Evolutionary conservation across 768 basidiomycete genomes (phyloP).

Genomic region (Lactarius hatsudake): DNA sequence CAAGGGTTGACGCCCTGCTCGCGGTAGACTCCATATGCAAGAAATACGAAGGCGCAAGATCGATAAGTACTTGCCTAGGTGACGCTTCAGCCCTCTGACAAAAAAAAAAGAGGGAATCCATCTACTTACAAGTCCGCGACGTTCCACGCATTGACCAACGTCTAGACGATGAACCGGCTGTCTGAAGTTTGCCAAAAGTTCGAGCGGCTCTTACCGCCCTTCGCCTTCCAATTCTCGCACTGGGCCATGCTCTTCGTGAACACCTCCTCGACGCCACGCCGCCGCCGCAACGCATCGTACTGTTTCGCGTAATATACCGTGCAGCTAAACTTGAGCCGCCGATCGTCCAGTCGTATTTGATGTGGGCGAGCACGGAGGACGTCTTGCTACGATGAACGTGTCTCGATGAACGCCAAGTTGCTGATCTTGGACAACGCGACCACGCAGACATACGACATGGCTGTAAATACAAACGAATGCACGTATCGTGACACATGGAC

Average conservation of each 20-base stretch:
- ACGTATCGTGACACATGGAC: too few species aligned
- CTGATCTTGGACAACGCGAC: conserved; percentile 30
- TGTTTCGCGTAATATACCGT: conserved; percentile 82
- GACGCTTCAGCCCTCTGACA: not conserved
- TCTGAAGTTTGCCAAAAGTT: conserved; percentile 83
- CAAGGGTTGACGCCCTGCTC: conserved; percentile 62
- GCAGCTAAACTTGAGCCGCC: conserved; percentile 75
- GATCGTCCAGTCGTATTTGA: conserved; percentile 79
- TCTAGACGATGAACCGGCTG: conserved; percentile 80
- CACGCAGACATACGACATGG: not conserved
- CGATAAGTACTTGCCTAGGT: conserved; percentile 70
- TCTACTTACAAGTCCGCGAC: conserved; percentile 72
- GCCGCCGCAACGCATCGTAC: conserved; percentile 62
- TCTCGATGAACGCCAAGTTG: conserved; percentile 36
- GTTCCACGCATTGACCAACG: conserved; percentile 82
- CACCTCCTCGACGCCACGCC: conserved; percentile 61
- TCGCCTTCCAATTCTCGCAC: conserved; percentile 67
- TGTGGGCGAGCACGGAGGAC: conserved; percentile 49
- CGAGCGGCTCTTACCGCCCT: conserved; percentile 76
- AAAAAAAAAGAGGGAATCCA: too few species aligned
- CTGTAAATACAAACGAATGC: too few species aligned
- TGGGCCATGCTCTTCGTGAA: conserved; percentile 59
- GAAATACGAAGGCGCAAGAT: conserved; percentile 77
- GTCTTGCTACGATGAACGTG: conserved; percentile 41
- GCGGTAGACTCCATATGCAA: conserved; percentile 71